Conservation (phyloP, 2,329 filamentous ascomycete genomes). For the Dactylellina leptospora region DNA sequence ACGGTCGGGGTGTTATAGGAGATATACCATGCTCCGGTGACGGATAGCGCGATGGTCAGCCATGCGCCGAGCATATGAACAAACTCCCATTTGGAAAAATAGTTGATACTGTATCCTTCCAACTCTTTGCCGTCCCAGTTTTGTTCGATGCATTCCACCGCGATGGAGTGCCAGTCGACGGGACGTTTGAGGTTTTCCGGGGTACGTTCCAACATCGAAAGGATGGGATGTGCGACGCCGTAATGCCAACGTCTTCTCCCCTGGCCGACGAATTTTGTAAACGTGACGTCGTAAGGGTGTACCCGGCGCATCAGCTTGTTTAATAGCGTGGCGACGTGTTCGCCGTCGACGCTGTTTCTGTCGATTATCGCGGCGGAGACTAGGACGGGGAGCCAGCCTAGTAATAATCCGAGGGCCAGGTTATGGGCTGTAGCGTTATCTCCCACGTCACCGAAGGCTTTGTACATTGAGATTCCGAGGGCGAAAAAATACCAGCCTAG, state of each 20-base stretch:
- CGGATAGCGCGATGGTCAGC: constrained; percentile 59
- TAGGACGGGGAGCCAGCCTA: constrained; percentile 63
- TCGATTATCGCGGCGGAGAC: constrained; percentile 63
- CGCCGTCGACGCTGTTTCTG: constrained; percentile 62
- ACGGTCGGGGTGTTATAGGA: constrained; percentile 64
- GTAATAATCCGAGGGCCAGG: constrained; percentile 62
- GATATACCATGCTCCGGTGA: constrained; percentile 61
- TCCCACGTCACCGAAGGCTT: constrained; percentile 59
- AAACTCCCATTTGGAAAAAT: constrained; percentile 62
- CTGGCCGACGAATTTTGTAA: constrained; percentile 62
- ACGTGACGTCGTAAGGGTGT: constrained; percentile 57
- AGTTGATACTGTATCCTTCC: constrained; percentile 59
- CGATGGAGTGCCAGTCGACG: constrained; percentile 35
- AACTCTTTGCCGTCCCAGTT: constrained; percentile 37
- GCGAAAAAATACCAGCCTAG: constrained; percentile 62
- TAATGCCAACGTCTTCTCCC: constrained; percentile 61
- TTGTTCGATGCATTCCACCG: constrained; percentile 6
- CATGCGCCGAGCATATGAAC: constrained; percentile 61
- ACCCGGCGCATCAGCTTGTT: constrained; percentile 59
- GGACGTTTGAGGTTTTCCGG: constrained; percentile 13
- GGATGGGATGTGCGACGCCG: constrained; percentile 62
- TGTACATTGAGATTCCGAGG: constrained; percentile 57
- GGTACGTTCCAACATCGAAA: constrained; percentile 57
- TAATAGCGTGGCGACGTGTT: constrained; percentile 60
- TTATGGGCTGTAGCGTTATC: constrained; percentile 62